A percentile compares a stretch with the other conserved stretches of the same genome.
Conservation (phyloP, 805 yeast species). For the Saccharomycopsis microspora region DNA sequence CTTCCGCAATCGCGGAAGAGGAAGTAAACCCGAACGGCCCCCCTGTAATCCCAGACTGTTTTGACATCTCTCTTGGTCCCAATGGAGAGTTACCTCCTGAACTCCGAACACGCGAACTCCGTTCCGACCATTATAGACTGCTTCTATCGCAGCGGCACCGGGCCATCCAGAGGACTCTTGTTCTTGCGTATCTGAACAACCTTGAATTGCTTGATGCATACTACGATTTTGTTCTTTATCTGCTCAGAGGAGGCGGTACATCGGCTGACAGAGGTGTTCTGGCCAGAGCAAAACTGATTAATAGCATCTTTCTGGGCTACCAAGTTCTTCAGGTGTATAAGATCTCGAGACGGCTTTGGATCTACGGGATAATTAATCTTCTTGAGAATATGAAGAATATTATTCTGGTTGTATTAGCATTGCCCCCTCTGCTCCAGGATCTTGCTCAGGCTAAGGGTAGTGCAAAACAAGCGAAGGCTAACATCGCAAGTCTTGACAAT, state of each 20-base stretch:
- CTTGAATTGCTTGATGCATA: constrained; percentile 16
- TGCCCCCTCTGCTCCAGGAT: constrained; percentile 15
- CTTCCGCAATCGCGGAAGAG: neutral
- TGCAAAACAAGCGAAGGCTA: constrained; percentile 6
- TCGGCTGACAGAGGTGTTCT: constrained; percentile 17
- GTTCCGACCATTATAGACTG: neutral
- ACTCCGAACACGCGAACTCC: neutral
- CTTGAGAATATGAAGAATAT: constrained; percentile 17
- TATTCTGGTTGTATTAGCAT: constrained; percentile 7
- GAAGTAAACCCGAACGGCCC: neutral
- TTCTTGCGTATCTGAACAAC: constrained; percentile 12
- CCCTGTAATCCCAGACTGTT: neutral
- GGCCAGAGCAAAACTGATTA: constrained; percentile 17
- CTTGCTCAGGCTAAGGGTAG: constrained; percentile 15
- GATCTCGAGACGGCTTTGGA: constrained; percentile 75
- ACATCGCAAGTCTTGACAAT: constrained; percentile 7
- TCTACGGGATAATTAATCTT: constrained; percentile 74
- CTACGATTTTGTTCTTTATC: constrained; percentile 15
- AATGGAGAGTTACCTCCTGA: neutral
- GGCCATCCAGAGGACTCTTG: constrained; percentile 14
- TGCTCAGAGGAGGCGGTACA: constrained; percentile 13
- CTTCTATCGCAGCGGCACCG: constrained; percentile 3
- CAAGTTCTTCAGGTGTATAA: constrained; percentile 69
- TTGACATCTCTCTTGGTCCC: neutral
- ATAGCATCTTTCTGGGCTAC: constrained; percentile 38